Base-by-base conservation (phyloP, 176 grass and related monocot species). In the Lolium multiflorum region DNA sequence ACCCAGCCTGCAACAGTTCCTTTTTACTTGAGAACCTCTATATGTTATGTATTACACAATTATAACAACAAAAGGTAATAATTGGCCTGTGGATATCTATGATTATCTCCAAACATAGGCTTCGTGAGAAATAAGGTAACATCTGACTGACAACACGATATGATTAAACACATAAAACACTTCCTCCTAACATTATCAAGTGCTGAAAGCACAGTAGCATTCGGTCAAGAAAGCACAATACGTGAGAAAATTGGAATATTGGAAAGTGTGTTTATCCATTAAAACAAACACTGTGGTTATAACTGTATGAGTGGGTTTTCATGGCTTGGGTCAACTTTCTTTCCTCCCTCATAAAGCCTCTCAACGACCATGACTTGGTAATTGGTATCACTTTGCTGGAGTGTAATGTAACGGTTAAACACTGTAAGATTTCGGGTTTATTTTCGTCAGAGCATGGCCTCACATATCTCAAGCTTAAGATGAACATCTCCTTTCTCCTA, bases 1-100 rank as follows among this genome's bases (percentile, higher is more conserved):
- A 74, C 11, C 97, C 97, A 49, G 97, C 97, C 97, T 98, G 72
- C 59, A 94, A 86, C 28, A 58, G 65, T 76, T 87, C 49, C 59
- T 3, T 55, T 78, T 79, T 76, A 87, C 28, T 54, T 77, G 7
- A 9, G 11, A 81, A 26, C 7, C 25, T 51, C n/a, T 46, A 51
- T 68, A 62, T 14, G 3, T 70, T 41, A 16, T 65, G 13, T 65
- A 22, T 1, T 75, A 51, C 46, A 63, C 38, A 74, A 87, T 12
- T 66, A 77, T 51, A 83, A 65, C 15, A 78, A 82, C 28, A 64
- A 18, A 72, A 75, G 21, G 82, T 35, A 71, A 38, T 43, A 64
- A 38, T 69, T 66, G 8, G 58, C 35, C 47, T 74, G 25, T 38
- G 2, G 21, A 66, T 55, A 35, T 58, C 9, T 60, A 60, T 74